Evolutionary conservation across 768 basidiomycete species (phyloP), one percentile per base, ranked within the genome.

Genomic region (Collybiopsis luxurians): DNA sequence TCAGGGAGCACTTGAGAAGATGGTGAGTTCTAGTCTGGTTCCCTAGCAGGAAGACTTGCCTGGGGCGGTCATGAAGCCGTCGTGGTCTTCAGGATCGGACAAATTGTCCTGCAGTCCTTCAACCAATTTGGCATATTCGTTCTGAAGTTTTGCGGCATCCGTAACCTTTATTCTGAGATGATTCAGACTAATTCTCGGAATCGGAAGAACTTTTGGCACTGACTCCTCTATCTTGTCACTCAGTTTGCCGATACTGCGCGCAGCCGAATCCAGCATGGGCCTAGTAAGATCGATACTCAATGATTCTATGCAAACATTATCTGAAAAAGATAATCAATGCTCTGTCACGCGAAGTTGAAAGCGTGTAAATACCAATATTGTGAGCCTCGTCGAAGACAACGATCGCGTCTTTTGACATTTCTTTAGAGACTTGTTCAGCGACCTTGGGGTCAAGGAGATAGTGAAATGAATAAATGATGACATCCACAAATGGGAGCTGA

Each of bases 311-410:
- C 97, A 99, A 45, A 99, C 97, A 69, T 99, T 99, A 67, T 99
- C 96, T 98, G 62, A 23, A 24, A 31, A 42, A 21, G 42, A 65
- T 13, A 54, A 57, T 42, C 34, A 53, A 31, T 40, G 23, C 48
- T 30, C 2, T 23, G 17, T 24, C 12, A 11, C 24, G 34, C 40
- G 24, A 21, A 39, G 31, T 51, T 53, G 31, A 54, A 38, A 38
- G 49, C 53, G 55, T 17, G 26, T 61, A 79, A 56, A 63, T n/a
- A 95, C 95, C 95, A 51, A 99, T 99, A 69, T 99, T 99, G 72
- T 99, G 97, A 15, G 97, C 97, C 68, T 99, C 97, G 66, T 99
- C 97, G 66, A 99, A 99, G 1, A 99, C 97, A 38, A 99, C 95
- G 53, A 99, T 99, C 28, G 94, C 89, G 69, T 99, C 97, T 66